These are phyloP conservation scores for Daedaleopsis nitida DNA, from an alignment of 768 basidiomycete species.

Conservation along the genomic window DNA sequence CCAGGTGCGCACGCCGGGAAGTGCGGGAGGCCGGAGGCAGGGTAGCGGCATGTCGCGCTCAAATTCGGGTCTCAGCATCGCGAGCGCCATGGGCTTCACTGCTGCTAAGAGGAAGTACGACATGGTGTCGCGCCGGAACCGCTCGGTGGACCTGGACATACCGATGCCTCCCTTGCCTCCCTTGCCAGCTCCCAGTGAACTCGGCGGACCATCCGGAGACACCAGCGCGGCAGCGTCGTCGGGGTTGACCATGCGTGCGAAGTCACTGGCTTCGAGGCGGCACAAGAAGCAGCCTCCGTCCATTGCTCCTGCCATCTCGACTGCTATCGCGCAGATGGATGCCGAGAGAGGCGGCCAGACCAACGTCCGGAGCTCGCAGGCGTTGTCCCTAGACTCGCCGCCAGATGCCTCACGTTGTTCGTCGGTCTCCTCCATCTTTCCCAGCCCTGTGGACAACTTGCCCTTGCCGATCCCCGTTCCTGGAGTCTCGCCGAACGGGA, in stretches of 20 bases:
- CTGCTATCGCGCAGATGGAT: constrained; percentile 15
- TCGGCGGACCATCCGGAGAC: background rate
- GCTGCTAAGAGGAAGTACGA: constrained; percentile 63
- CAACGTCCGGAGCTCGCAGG: constrained; percentile 17
- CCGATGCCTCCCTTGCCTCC: constrained; percentile 3
- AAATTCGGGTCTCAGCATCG: constrained; percentile 60
- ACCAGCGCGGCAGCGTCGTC: background rate
- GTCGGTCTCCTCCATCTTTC: constrained; percentile 27
- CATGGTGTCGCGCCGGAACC: constrained; percentile 63
- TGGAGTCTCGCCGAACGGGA: constrained; percentile 17
- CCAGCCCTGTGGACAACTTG: constrained; percentile 26
- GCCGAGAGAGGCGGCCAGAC: background rate
- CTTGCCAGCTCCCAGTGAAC: background rate
- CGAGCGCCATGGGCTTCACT: constrained; percentile 49
- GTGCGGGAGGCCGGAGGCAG: constrained; percentile 26
- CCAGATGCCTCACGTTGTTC: constrained; percentile 28
- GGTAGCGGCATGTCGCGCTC: constrained; percentile 51
- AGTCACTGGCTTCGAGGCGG: constrained; percentile 11
- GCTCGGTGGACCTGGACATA: constrained; percentile 38
- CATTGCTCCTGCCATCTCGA: constrained; percentile 15
- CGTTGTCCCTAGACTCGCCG: constrained; percentile 22
- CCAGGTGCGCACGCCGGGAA: constrained; percentile 40
- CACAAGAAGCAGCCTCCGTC: constrained; percentile 22
- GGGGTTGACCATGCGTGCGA: constrained; percentile 10
- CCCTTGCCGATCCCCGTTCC: constrained; percentile 24